These are phyloP conservation scores for Sporothrix pseudoabietina DNA, from an alignment of 2,329 filamentous ascomycete species.

Conservation along the genomic window DNA sequence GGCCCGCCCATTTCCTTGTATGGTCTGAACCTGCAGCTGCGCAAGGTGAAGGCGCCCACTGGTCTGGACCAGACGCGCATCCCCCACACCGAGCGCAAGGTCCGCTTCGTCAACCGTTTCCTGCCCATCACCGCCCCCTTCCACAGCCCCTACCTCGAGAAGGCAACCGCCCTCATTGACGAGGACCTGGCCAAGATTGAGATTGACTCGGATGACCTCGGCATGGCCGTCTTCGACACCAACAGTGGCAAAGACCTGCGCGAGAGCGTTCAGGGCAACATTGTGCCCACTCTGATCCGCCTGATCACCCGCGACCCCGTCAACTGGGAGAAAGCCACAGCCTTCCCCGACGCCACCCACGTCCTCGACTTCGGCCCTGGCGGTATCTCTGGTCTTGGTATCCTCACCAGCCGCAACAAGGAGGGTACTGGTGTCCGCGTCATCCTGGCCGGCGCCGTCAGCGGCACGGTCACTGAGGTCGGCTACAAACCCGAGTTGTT, in stretches of 20 bases:
- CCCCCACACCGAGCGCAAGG: conserved; percentile 92
- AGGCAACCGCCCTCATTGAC: conserved; percentile 79
- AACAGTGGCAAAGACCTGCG: conserved; percentile 85
- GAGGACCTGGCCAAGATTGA: conserved; percentile 82
- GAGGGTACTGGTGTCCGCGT: conserved; percentile 97
- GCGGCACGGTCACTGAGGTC: conserved; percentile 85
- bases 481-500: conserved; percentile 98
- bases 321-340: conserved; percentile 93
- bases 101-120: conserved; percentile 96
- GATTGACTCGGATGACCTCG: conserved; percentile 72
- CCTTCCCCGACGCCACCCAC: conserved; percentile 88
- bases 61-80: conserved; percentile 93
- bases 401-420: conserved; percentile 97
- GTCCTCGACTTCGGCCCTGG: conserved; percentile 96
- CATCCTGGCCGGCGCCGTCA: conserved; percentile 90
- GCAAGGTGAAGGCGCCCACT: conserved; percentile 97
- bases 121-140: conserved; percentile 96
- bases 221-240: conserved; percentile 87
- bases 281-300: conserved; percentile 82
- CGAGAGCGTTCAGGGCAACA: conserved; percentile 67
- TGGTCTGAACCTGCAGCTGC: conserved; percentile 89
- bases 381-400: conserved; percentile 92
- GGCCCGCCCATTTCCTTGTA: conserved; percentile 95
- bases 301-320: conserved; percentile 95
- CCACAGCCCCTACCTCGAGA: conserved; percentile 89